phyloP scores from a whole-genome alignment of 805 yeast genomes.

The Osmozyma mogii region DNA sequence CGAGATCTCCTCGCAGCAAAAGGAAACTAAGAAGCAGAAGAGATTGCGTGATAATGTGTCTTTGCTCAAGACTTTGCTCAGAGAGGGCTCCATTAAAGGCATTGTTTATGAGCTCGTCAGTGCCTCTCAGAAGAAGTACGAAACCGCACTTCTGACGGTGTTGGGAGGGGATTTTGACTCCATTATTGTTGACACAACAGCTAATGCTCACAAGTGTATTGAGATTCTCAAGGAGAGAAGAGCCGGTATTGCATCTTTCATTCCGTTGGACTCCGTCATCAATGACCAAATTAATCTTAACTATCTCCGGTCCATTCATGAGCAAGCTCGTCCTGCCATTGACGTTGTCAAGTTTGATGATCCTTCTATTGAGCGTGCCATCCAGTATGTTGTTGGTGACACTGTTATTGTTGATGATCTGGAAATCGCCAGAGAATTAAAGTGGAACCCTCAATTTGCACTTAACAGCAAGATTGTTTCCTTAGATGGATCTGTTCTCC shows the following conservation, averaged over 20 bases:
- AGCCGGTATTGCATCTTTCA: constrained; percentile 76
- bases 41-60: constrained; percentile 66
- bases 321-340: constrained; percentile 54
- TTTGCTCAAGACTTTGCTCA: constrained; percentile 62
- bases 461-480: constrained; percentile 63
- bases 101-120: constrained; percentile 70
- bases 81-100: constrained; percentile 72
- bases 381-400: constrained; percentile 72
- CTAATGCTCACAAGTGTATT: constrained; percentile 70
- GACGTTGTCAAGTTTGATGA: constrained; percentile 70
- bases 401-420: constrained; percentile 71
- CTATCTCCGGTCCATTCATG: constrained; percentile 45
- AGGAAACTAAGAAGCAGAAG: constrained; percentile 67
- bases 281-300: constrained; percentile 46
- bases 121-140: constrained; percentile 68
- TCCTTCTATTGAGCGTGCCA: constrained; percentile 60
- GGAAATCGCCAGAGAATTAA: constrained; percentile 58
- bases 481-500: constrained; percentile 76
- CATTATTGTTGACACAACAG: constrained; percentile 66
- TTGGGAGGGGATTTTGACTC: constrained; percentile 78
- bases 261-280: constrained; percentile 73
- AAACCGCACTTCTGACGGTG: constrained; percentile 64
- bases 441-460: constrained; percentile 43
- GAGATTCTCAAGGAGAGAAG: constrained; percentile 77
- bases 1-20: constrained; percentile 66